A percentile compares a stretch with the other conserved stretches of the same genome.
Evolutionary conservation across 2,329 filamentous ascomycete species (phyloP).

Genomic region (Cladophialophora exuberans): DNA sequence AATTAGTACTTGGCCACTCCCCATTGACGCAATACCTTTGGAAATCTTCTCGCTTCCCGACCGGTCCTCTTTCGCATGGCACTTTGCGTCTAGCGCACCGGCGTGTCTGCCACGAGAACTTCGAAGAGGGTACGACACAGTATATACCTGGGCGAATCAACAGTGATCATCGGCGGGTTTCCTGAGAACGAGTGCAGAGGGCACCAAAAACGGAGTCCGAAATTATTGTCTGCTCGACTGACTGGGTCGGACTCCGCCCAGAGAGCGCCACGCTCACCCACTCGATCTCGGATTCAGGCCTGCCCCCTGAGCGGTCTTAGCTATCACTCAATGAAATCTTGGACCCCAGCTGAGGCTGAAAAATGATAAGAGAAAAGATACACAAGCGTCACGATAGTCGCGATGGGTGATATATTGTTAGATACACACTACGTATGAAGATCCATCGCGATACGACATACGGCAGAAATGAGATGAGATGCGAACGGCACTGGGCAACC

Average conservation of each 20-base stretch:
- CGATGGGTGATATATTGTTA: conserved; percentile 10
- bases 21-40: neutral
- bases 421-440: no score
- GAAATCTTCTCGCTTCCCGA: neutral
- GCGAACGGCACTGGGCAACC: no score
- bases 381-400: conserved; percentile 17
- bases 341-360: conserved; percentile 25
- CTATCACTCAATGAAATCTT: conserved; percentile 1
- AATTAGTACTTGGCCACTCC: neutral
- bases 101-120: neutral
- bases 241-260: conserved; percentile 25
- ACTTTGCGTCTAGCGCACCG: conserved; percentile 1
- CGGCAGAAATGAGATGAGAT: conserved; percentile 4
- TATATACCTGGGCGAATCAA: neutral
- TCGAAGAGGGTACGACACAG: neutral
- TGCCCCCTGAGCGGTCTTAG: conserved; percentile 3
- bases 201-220: conserved; percentile 29
- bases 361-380: conserved; percentile 12
- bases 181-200: neutral
- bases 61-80: neutral
- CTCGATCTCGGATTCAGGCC: conserved; percentile 17
- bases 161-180: conserved; percentile 1
- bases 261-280: conserved; percentile 8
- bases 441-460: conserved; percentile 18
- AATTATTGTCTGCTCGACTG: conserved; percentile 23